These are phyloP conservation scores for Furcasterigmium sp. DNA, from an alignment of 2,329 filamentous ascomycete genomes.

Conservation along the genomic window DNA sequence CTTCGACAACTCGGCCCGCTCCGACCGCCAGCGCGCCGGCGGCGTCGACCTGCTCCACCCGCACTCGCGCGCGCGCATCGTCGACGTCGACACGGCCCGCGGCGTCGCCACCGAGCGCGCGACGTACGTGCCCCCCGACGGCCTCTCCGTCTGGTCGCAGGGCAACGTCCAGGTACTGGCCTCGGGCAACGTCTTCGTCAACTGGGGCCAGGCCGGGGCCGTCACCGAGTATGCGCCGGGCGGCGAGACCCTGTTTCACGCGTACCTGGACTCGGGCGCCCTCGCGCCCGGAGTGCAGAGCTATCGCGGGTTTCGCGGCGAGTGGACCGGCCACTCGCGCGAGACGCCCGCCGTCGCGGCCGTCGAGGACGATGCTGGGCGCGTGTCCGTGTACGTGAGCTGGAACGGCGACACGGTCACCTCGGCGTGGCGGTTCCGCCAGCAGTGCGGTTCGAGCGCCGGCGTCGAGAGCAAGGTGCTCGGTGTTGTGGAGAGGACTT, in stretches of 20 bases:
- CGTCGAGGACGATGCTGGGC: slow-evolving; percentile 6
- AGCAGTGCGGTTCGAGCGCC: no score
- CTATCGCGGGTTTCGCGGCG: slow-evolving; percentile 49
- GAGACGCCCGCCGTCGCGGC: slow-evolving; percentile 22
- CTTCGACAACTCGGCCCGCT: slow-evolving; percentile 46
- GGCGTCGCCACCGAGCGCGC: slow-evolving; percentile 1
- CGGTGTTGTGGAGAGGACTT: no score
- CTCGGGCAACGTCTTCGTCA: slow-evolving; percentile 47
- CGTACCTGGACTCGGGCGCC: slow-evolving; percentile 34
- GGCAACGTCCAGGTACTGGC: slow-evolving; percentile 48
- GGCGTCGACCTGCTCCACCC: background rate
- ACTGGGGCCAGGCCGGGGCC: slow-evolving; percentile 48
- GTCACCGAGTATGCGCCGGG: slow-evolving; percentile 40
- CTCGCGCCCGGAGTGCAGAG: slow-evolving; percentile 37
- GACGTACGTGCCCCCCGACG: slow-evolving; percentile 30
- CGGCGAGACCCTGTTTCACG: slow-evolving; percentile 48
- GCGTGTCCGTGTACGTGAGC: slow-evolving; percentile 18
- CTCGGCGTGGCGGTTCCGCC: slow-evolving; percentile 21
- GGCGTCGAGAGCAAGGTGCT: no score
- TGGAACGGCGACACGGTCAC: slow-evolving; percentile 32
- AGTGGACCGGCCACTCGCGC: slow-evolving; percentile 45
- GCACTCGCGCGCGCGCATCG: slow-evolving; percentile 1
- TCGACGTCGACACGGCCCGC: background rate
- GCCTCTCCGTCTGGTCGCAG: slow-evolving; percentile 42
- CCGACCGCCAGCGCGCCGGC: background rate